These are phyloP conservation scores for Tolypocladium nubicola DNA, from an alignment of 2,329 filamentous ascomycete genomes.

Conservation along the genomic window DNA sequence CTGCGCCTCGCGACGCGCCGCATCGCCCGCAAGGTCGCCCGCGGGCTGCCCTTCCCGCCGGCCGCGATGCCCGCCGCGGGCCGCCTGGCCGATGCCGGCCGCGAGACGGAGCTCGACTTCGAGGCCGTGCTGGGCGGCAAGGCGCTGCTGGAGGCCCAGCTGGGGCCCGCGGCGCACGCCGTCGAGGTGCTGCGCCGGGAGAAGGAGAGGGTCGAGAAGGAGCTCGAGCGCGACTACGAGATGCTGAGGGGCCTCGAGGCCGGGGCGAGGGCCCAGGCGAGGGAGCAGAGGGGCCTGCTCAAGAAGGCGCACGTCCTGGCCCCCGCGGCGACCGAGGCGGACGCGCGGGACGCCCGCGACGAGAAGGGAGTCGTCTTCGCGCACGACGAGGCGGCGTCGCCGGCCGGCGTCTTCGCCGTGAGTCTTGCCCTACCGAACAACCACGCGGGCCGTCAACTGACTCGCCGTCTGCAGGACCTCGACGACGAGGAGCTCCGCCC, in stretches of 20 bases:
- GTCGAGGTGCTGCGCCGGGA: constrained; percentile 50
- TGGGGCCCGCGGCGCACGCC: constrained; percentile 52
- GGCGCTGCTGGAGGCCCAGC: constrained; percentile 41
- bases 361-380: constrained; percentile 2
- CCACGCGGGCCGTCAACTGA: not conserved
- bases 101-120: constrained; percentile 53
- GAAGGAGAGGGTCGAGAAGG: constrained; percentile 42
- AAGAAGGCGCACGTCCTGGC: constrained; percentile 40
- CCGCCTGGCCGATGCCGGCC: constrained; percentile 24
- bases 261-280: constrained; percentile 44
- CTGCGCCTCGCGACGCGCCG: constrained; percentile 38
- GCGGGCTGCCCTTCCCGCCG: constrained; percentile 57
- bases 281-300: constrained; percentile 36
- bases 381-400: not conserved
- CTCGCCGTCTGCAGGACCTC: not conserved
- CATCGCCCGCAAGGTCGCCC: constrained; percentile 46
- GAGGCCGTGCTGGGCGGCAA: constrained; percentile 54
- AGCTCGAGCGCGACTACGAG: constrained; percentile 45
- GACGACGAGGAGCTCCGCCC: constrained; percentile 31
- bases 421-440: not conserved
- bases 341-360: constrained; percentile 2
- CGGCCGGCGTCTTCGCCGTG: constrained; percentile 8
- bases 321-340: constrained; percentile 19
- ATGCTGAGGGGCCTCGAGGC: constrained; percentile 38
- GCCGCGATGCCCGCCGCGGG: constrained; percentile 19